Evolutionary conservation across 2,329 filamentous ascomycete genomes (phyloP).

Genomic region (Didymella sp.): DNA sequence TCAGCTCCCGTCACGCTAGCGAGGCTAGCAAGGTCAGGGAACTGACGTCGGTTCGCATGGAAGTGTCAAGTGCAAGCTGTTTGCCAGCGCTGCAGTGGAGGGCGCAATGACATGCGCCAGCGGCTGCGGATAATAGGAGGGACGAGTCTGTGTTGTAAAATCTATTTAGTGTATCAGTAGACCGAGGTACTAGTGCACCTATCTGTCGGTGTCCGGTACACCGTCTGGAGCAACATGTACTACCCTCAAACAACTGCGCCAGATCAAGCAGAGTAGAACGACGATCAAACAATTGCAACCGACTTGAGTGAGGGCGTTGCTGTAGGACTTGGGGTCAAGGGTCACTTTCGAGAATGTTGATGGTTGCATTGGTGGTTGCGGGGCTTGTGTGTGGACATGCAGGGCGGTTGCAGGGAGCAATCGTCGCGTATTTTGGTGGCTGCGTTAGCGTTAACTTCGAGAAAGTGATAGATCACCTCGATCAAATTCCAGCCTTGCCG

Average conservation of each 20-base stretch:
- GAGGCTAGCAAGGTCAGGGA: slow-evolving; percentile 12
- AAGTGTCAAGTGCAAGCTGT: not conserved
- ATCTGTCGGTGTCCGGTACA: not conserved
- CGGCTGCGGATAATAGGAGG: not conserved
- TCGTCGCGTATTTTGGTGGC: slow-evolving; percentile 14
- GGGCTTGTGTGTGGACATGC: slow-evolving; percentile 15
- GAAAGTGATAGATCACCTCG: slow-evolving; percentile 14
- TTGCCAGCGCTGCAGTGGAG: slow-evolving; percentile 2
- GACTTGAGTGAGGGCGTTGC: not conserved
- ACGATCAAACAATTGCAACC: not conserved
- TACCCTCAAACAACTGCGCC: not conserved
- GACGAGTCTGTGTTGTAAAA: not conserved
- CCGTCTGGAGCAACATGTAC: not conserved
- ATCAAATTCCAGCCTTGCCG: slow-evolving; percentile 10
- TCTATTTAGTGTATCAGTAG: not conserved
- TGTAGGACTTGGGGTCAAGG: not conserved
- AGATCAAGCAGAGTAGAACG: not conserved
- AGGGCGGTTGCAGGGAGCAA: slow-evolving; percentile 10
- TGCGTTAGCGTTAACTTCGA: slow-evolving; percentile 13
- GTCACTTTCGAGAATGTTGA: not conserved
- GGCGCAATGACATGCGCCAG: slow-evolving; percentile 2
- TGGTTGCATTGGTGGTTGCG: slow-evolving; percentile 3
- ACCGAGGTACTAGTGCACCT: slow-evolving; percentile 5
- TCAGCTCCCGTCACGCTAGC: slow-evolving; percentile 8
- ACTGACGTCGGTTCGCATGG: slow-evolving; percentile 6